Conservation (phyloP, 2,329 filamentous ascomycete species). For the Cercospora citrullina region DNA sequence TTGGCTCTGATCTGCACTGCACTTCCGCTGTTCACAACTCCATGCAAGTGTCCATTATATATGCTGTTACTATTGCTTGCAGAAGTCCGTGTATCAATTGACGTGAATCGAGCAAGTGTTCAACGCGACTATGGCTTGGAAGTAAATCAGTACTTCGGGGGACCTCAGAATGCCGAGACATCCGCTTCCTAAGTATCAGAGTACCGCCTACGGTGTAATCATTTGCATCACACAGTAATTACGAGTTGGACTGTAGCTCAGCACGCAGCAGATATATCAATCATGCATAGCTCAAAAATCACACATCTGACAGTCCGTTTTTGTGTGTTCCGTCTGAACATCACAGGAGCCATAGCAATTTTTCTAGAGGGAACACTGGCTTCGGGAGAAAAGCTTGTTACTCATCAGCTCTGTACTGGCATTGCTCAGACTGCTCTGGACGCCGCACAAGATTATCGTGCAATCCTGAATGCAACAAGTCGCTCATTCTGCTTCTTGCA, state of each 20-base stretch:
- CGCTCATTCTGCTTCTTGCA: too few relatives aligned
- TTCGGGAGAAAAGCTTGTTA: background rate
- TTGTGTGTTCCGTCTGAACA: background rate
- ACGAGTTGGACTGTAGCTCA: background rate
- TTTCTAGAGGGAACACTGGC: background rate
- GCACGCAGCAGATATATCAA: background rate
- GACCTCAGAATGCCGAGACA: background rate
- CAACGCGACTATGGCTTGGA: background rate
- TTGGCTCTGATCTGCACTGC: background rate
- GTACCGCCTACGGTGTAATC: background rate
- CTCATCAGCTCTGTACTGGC: background rate
- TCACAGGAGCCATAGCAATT: background rate
- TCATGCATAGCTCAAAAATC: background rate
- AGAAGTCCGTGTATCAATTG: background rate
- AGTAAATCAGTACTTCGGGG: background rate
- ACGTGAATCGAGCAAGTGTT: background rate
- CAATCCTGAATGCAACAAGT: background rate
- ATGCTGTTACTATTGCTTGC: background rate
- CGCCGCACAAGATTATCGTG: background rate
- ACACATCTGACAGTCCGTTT: background rate
- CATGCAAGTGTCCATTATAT: background rate
- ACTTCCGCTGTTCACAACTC: background rate
- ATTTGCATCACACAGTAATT: background rate
- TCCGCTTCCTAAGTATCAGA: background rate
- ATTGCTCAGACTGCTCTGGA: background rate